Base-by-base conservation (phyloP, 1,139 yeast genomes). In the Blastobotrys malaysiensis region DNA sequence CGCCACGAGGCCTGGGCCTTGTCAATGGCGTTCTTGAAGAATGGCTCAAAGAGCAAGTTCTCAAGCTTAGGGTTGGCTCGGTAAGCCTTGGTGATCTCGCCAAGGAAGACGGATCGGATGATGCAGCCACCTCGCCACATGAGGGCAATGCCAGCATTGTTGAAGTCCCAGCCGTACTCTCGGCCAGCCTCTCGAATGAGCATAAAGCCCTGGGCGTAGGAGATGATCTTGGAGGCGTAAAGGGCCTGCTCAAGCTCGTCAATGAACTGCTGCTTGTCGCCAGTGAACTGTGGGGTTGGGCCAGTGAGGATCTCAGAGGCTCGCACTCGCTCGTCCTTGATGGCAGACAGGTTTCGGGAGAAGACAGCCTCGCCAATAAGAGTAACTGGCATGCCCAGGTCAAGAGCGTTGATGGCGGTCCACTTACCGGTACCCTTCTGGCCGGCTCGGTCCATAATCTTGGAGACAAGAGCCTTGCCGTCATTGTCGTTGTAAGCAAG, bases 71-170 rank as follows among this genome's bases (percentile, higher is more conserved):
- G 96, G 79, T 86, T 80, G 75, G 87, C 84, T 78, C 91, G 88
- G 87, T 86, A 93, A 64, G 99, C 99, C 73, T 88, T 74, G 67
- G 99, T 93, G 77, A 93, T 93, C 76, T 93, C 98, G 71, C 84
- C 97, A 72, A 93, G 82, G 87, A 93, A 93, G 64, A 91, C 97
- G 56, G 99, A 93, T 82, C 98, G 88, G 77, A 93, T 93, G 76
- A 93, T 93, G 83, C 99, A 93, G 66, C 99, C 99, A 80, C 99
- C 99, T 83, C 99, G 87, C 99, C 99, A 93, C 99, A 93, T 93
- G 71, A 93, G 83, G 65, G 98, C 99, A 69, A 93, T 93, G 61
- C 96, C 93, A 65, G 98, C 97, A 83, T 88, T 88, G 87, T 93
- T 93, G 75, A 93, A 82, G 75, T 88, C 84, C 99, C 99, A 93